Evolutionary conservation across 2,329 filamentous ascomycete genomes (phyloP), one percentile per base, ranked within the genome.

Genomic region (Curvularia sp.): DNA sequence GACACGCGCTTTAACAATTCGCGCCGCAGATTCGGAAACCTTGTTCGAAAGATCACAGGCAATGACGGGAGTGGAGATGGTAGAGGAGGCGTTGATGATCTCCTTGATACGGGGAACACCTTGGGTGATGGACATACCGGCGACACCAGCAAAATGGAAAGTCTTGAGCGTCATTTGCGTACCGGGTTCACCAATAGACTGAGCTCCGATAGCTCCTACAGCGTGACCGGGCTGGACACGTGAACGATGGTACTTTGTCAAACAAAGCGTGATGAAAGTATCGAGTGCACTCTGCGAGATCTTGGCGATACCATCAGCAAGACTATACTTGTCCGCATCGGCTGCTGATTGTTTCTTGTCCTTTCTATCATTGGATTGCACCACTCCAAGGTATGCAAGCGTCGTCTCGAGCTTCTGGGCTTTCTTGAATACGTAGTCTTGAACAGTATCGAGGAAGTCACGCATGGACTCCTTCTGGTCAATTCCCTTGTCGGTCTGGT

Each of bases 61-160:
- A 67, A 99, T 96, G 73, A 99, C 90, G 0, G 95, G 95, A 0
- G 95, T 99, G 76, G 91, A 96, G 78, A 99, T 99, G 49, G 83
- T 82, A 76, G 93, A 96, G 8, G 93, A 97, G 5, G 95, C 95
- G 79, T 99, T 99, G 87, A 99, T 99, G 67, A 99, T 99, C 83
- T 99, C 95, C 80, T 99, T 99, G 82, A 99, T 99, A 88, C 95
- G 94, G 1, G 95, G 95, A 6, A 99, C 95, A 91, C 95, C 95
- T 74, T 97, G 92, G 0, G 95, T 99, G 74, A 99, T 97, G 84
- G 92, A 97, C 95, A 99, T 98, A 77, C 94, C 94, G 42, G 95
- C 95, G 64, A 99, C 95, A 90, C 95, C 95, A 74, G 95, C 95
- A 82, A 99, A 99, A 90, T 98, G 95, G 87, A 98, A 98, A 74